phyloP scores from a whole-genome alignment of 2,329 filamentous ascomycete genomes.

The Ophiognomonia clavigignenti-juglandacearum region DNA sequence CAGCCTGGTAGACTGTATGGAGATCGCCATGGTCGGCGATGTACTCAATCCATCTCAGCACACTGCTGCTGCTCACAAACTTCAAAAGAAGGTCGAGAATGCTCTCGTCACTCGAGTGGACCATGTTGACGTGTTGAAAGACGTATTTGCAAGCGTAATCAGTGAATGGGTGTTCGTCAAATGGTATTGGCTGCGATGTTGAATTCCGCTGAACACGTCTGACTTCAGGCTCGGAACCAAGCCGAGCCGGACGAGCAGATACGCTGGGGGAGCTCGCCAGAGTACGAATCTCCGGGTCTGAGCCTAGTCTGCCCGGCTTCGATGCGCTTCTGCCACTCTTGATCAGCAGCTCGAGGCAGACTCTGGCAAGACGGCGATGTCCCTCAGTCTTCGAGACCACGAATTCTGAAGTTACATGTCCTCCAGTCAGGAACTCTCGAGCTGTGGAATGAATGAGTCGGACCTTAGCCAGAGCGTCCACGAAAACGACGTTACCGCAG shows the following conservation, averaged over 20 bases:
- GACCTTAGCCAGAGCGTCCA: conserved; percentile 20
- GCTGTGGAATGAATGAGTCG: conserved; percentile 26
- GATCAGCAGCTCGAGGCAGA: conserved; percentile 22
- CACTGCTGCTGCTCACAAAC: conserved; percentile 16
- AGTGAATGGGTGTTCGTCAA: conserved; percentile 5
- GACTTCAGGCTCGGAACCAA: not conserved
- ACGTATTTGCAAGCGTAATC: conserved; percentile 21
- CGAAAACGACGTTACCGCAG: conserved; percentile 25
- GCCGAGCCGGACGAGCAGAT: not conserved
- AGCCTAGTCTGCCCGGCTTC: not conserved
- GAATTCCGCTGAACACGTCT: not conserved
- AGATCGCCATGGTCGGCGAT: conserved; percentile 16
- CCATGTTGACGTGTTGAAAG: conserved; percentile 21
- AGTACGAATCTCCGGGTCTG: not conserved
- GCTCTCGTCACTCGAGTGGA: conserved; percentile 12
- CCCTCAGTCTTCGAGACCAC: conserved; percentile 17
- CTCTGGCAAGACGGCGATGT: conserved; percentile 21
- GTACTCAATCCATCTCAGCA: conserved; percentile 21
- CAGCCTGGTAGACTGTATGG: conserved; percentile 20
- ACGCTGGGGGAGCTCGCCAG: not conserved
- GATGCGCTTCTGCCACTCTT: not conserved
- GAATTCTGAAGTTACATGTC: conserved; percentile 19
- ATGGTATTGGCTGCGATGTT: not conserved
- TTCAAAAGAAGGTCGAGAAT: conserved; percentile 16
- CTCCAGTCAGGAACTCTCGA: conserved; percentile 22